phyloP scores from a whole-genome alignment of 179 eudicot genomes.

The Monotropa hypopitys region DNA sequence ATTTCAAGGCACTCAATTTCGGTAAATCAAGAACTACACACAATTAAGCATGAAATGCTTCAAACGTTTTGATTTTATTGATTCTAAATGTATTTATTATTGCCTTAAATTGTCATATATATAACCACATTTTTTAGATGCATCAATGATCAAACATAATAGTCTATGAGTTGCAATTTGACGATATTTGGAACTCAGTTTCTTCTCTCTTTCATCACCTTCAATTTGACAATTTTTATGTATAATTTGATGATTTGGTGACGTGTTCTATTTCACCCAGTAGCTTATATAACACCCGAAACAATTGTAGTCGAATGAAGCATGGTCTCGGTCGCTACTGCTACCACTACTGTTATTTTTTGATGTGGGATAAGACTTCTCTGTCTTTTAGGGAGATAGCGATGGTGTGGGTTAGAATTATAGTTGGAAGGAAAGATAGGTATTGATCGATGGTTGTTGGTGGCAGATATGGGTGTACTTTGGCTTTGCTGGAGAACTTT shows the following conservation, averaged over 20 bases:
- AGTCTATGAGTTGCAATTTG: too few species aligned
- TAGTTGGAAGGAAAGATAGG: constrained; percentile 31
- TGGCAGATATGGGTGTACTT: constrained; percentile 50
- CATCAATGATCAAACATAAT: too few species aligned
- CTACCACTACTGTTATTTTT: background rate
- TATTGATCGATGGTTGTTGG: constrained; percentile 17
- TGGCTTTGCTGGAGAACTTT: constrained; percentile 48
- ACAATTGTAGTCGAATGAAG: constrained; percentile 34
- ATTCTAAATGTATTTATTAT: too few species aligned
- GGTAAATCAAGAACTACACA: too few species aligned
- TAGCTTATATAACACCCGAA: constrained; percentile 50
- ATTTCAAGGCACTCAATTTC: too few species aligned
- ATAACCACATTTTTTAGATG: too few species aligned
- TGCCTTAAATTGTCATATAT: too few species aligned
- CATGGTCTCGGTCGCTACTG: constrained; percentile 10
- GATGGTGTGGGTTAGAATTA: constrained; percentile 43
- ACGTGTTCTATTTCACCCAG: constrained; percentile 68
- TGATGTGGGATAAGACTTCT: constrained; percentile 62
- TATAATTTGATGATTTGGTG: constrained; percentile 51
- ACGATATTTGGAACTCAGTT: background rate
- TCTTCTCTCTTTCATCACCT: constrained; percentile 14
- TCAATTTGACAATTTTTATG: constrained; percentile 36
- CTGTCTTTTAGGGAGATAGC: constrained; percentile 50
- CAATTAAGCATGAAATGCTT: too few species aligned
- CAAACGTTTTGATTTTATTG: too few species aligned